These are phyloP conservation scores for Boletus fagicola DNA, from an alignment of 768 basidiomycete genomes.

Conservation along the genomic window DNA sequence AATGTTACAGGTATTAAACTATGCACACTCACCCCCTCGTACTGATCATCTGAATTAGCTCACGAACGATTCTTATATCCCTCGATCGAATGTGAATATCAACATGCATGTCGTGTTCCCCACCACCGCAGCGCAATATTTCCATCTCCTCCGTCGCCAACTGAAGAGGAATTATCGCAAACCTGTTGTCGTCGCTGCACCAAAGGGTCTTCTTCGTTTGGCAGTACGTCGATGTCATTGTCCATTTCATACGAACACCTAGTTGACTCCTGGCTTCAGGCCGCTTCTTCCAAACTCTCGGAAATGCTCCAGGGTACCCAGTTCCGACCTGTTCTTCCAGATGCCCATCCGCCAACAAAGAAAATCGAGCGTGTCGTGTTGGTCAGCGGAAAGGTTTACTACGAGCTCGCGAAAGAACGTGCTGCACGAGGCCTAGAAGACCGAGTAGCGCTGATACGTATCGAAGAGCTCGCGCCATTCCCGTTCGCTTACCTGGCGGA, in stretches of 20 bases:
- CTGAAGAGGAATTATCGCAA: constrained; percentile 83
- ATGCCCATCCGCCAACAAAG: constrained; percentile 35
- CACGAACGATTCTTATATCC: constrained; percentile 64
- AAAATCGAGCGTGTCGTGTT: constrained; percentile 65
- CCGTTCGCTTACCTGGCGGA: constrained; percentile 58
- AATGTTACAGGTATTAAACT: constrained; percentile 72
- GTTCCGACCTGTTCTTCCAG: constrained; percentile 70
- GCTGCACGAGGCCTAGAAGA: constrained; percentile 44
- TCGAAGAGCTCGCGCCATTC: constrained; percentile 89
- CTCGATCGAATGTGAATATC: constrained; percentile 42
- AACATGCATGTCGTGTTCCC: constrained; percentile 87
- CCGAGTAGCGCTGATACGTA: constrained; percentile 64
- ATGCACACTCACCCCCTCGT: neutral
- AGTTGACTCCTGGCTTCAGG: constrained; percentile 40
- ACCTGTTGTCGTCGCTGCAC: constrained; percentile 80
- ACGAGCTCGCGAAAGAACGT: constrained; percentile 77
- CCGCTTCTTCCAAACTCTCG: constrained; percentile 63
- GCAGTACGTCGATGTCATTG: constrained; percentile 47
- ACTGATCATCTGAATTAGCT: constrained; percentile 45
- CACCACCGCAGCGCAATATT: constrained; percentile 88
- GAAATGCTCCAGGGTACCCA: constrained; percentile 58
- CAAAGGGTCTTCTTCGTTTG: constrained; percentile 78
- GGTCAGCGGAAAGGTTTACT: constrained; percentile 83
- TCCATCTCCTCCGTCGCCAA: constrained; percentile 86
- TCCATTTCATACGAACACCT: neutral